Evolutionary conservation across 352 stramenopile genomes (phyloP), one percentile per base, ranked within the genome.

Genomic region (Saprolegnia diclina): DNA sequence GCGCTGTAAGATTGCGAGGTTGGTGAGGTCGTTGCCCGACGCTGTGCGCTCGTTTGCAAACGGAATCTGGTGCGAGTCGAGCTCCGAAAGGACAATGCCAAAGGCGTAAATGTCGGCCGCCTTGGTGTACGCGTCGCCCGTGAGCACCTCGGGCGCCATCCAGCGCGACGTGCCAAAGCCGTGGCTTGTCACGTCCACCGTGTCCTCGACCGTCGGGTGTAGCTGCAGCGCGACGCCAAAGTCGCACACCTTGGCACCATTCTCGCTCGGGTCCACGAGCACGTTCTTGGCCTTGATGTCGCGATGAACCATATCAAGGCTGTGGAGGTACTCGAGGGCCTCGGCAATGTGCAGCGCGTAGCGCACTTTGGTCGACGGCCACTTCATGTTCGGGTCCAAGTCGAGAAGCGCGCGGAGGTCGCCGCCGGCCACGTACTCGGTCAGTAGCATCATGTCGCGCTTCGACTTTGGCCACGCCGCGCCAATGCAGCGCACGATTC

Each of bases 281-380:
- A 89, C 76, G 64, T 87, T 89, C 72, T 79, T 81, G 2, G 81
- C 83, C 64, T 87, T 89, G 65, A 88, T 71, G 53, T 88, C 79
- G 45, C 80, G 79, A 35, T 85, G 1, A 32, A 88, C 45, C 0
- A 87, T 67, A 5, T 82, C 67, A 0, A 89, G 71, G 0, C 72
- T 77, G 73, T 89, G 81, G 67, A 89, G 48, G 59, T 88, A 88
- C 37, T 73, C 78, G 29, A 88, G 45, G 14, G 74, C 77, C 32
- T 83, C 72, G 5, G 75, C 78, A 21, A 84, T 73, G 45, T 83
- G 74, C 56, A 76, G 72, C 1, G 79, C 77, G n/a, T 85, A 83
- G 37, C 78, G 77, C 24, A 81, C 68, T 56, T 82, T 85, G 35
- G 56, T 52, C 2, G 72, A 59, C 3, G 73, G 76, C 18, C 22